Evolutionary conservation across 2,329 filamentous ascomycete genomes (phyloP), one percentile per base, ranked within the genome.

Genomic region (Endoconidiophora laricicola): DNA sequence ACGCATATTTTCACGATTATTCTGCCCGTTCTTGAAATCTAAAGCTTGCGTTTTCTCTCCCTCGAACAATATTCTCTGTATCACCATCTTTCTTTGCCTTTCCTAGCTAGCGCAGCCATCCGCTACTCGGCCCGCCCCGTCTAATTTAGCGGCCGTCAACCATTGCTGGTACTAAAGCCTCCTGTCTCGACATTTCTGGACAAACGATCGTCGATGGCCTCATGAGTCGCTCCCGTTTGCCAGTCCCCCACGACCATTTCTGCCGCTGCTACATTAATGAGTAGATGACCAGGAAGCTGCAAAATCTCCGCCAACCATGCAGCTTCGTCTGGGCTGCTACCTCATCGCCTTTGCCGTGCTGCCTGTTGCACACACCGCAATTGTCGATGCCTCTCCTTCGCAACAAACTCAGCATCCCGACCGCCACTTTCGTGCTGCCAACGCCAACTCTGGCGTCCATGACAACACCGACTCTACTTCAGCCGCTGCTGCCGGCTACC

Each of bases 401-500:
- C 48, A 51, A 37, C 52, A 51, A n/a, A 48, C 48, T 20, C 48
- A 38, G 16, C 48, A 45, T 44, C 44, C 48, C 14, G 26, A 51
- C 12, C 41, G 29, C 33, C 49, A 46, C 7, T 20, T 46, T n/a
- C 43, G 43, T 12, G 16, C 43, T 26, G 23, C 43, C 5, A 38
- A 48, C 16, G 6, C 42, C 45, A 45, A 45, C 45, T 16, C 37
- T 22, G 33, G 24, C 10, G 12, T 36, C 37, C 23, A 42, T 14
- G 23, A 23, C 10, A 37, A 42, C 24, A 22, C 38, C 20, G 33
- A 39, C n/a, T 36, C 37, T 46, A 26, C 44, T 46, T 37, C 45
- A 47, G 52, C 52, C 49, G 52, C 52, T 54, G 52, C 52, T 42
- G 52, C 49, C 48, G 49, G 48, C 48, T 51, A 54, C 26, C 43